Evolutionary conservation across 108 stramenopile genomes (phyloP).

Genomic region (Schizochytrium sp.): DNA sequence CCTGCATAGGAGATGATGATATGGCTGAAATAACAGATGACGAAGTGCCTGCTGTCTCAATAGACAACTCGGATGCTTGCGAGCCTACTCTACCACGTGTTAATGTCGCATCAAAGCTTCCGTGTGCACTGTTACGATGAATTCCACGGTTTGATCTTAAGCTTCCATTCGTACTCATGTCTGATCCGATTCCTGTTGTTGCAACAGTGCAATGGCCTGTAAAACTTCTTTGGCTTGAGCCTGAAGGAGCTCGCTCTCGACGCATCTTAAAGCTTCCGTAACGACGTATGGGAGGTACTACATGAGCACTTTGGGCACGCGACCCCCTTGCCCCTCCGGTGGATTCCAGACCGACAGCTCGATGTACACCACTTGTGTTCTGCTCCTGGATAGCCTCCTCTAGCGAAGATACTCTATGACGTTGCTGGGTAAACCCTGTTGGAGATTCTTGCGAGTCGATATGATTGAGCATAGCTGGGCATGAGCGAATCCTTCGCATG

Average conservation of each 20-base stretch:
- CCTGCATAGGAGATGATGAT: not conserved
- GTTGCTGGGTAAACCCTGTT: not conserved
- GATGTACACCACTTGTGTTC: too few species aligned
- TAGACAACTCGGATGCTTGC: not conserved
- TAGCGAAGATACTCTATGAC: too few species aligned
- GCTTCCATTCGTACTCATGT: too few species aligned
- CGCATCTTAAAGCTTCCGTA: not conserved
- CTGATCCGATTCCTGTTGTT: not conserved
- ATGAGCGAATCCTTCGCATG: not conserved
- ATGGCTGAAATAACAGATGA: not conserved
- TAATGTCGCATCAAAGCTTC: not conserved
- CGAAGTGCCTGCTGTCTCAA: not conserved
- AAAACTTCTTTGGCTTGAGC: not conserved
- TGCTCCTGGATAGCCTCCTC: too few species aligned
- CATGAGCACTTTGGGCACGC: too few species aligned
- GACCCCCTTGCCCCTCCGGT: too few species aligned
- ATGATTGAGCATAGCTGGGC: not conserved
- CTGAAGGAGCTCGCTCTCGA: not conserved
- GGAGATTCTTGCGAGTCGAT: slow-evolving; percentile 1
- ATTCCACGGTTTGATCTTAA: too few species aligned
- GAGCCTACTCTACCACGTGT: not conserved
- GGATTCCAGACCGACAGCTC: too few species aligned
- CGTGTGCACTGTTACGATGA: not conserved
- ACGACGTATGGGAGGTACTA: not conserved
- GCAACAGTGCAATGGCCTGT: not conserved